These are phyloP conservation scores for Fusarium anguioides DNA, from an alignment of 2,329 filamentous ascomycete species.

Conservation along the genomic window DNA sequence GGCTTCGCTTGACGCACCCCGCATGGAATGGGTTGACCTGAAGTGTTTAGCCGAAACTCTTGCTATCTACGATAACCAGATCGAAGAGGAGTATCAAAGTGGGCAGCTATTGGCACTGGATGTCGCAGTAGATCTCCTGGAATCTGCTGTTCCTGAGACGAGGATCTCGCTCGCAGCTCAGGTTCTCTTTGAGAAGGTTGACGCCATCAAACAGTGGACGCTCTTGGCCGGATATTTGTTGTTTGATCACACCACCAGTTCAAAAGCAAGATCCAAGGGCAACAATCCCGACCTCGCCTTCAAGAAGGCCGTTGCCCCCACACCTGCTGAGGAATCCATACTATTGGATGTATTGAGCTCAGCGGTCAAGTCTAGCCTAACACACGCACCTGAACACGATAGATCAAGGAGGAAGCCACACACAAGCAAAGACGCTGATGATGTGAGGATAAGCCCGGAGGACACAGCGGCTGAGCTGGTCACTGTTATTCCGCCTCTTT, in stretches of 20 bases:
- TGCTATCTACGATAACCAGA: conserved; percentile 80
- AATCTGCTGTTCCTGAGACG: conserved; percentile 76
- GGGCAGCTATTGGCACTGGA: conserved; percentile 59
- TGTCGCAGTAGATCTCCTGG: conserved; percentile 65
- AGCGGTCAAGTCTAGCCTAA: conserved; percentile 79
- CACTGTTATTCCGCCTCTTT: conserved; percentile 80
- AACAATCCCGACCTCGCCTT: conserved; percentile 69
- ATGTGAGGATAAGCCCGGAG: conserved; percentile 61
- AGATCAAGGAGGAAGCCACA: conserved; percentile 67
- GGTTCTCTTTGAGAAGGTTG: conserved; percentile 83
- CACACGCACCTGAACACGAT: conserved; percentile 73
- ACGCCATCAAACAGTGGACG: conserved; percentile 88
- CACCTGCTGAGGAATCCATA: conserved; percentile 81
- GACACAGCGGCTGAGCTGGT: conserved; percentile 82
- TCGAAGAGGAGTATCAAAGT: conserved; percentile 67
- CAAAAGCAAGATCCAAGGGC: conserved; percentile 61
- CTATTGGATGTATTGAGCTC: conserved; percentile 88
- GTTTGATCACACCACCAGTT: conserved; percentile 84
- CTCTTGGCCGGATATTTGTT: conserved; percentile 88
- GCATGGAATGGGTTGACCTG: conserved; percentile 87
- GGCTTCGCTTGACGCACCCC: conserved; percentile 81
- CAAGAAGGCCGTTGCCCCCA: conserved; percentile 78
- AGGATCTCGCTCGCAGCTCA: conserved; percentile 88
- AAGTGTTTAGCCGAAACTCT: conserved; percentile 91
- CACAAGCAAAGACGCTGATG: conserved; percentile 71